These are phyloP conservation scores for Pseudoscleropodium purum DNA, from an alignment of 225 moss, liverwort and hornwort species.

Conservation along the genomic window DNA sequence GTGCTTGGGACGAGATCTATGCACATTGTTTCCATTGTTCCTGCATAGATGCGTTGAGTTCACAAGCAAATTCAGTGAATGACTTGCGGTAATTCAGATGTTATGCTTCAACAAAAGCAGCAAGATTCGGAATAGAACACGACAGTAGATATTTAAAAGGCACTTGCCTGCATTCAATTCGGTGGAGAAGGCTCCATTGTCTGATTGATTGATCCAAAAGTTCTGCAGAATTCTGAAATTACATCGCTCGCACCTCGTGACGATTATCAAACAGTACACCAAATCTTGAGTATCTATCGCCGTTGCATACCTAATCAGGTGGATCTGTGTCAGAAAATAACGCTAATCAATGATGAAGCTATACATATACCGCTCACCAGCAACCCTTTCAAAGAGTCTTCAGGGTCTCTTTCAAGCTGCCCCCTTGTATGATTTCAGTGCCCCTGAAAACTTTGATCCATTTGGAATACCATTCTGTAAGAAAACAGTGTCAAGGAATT, in stretches of 20 bases:
- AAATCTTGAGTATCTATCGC: neutral
- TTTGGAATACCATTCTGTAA: constrained; percentile 7
- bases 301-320: neutral
- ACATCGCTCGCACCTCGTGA: constrained; percentile 6
- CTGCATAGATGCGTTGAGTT: constrained; percentile 1
- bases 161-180: constrained; percentile 22
- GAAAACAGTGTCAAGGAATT: neutral
- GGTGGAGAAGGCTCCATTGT: constrained; percentile 1
- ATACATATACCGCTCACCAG: neutral
- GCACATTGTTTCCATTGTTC: neutral
- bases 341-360: neutral
- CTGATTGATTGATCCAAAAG: constrained; percentile 11
- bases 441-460: constrained; percentile 28
- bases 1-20: neutral
- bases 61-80: neutral
- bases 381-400: neutral
- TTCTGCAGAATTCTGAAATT: constrained; percentile 25
- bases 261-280: neutral
- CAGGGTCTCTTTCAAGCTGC: constrained; percentile 11
- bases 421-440: constrained; percentile 20
- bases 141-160: neutral
- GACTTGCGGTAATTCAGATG: neutral
- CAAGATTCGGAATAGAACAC: neutral
- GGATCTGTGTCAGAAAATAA: neutral
- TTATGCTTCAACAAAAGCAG: neutral